Base-by-base conservation (phyloP, 257 asterid species). In the Rehmannia glutinosa region DNA sequence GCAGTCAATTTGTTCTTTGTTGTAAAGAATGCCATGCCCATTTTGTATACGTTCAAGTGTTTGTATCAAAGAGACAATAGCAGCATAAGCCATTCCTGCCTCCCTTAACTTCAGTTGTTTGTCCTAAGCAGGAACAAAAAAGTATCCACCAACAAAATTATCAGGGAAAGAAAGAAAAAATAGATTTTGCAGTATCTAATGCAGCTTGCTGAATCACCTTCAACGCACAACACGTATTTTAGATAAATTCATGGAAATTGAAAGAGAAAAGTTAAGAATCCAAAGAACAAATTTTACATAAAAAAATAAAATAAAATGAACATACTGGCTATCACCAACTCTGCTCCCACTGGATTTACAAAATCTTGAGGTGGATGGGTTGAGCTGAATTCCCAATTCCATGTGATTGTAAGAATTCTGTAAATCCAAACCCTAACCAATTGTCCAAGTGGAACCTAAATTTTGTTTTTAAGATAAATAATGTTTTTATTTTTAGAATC, bases 71-170 rank as follows among this genome's bases (percentile, higher is more conserved):
- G 71, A 71, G 8, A 38, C 53, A 4, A 53, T 25, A 53, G 60
- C 49, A 27, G 65, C 66, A 71, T 63, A 53, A 6, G 60, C 60
- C 71, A 71, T 71, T 0, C 4, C 47, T 59, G 7, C 9, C 56
- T 32, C 50, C 23, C n/a, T 12, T 3, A 15, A 2, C 45, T 38
- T 45, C 1, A 19, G 52, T 45, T 45, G 16, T 45, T 45, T 6
- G 52, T 17, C 52, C n/a, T 12, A 41, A 36, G 47, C 47, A 13
- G 47, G 47, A 41, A 12, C 47, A 41, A 41, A 1, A 3, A 6
- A 2, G 4, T 12, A 30, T 30, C 47, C 16, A 41, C 17, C 17
- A n/a, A 41, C 5, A 13, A 41, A 41, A 17, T 13, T 13, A 41
- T 41, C 47, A 41, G 19, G 17, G 13, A 41, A 41, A 12, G 10